These are phyloP conservation scores for Erysiphe neolycopersici DNA, from an alignment of 2,329 filamentous ascomycete species.

Conservation along the genomic window DNA sequence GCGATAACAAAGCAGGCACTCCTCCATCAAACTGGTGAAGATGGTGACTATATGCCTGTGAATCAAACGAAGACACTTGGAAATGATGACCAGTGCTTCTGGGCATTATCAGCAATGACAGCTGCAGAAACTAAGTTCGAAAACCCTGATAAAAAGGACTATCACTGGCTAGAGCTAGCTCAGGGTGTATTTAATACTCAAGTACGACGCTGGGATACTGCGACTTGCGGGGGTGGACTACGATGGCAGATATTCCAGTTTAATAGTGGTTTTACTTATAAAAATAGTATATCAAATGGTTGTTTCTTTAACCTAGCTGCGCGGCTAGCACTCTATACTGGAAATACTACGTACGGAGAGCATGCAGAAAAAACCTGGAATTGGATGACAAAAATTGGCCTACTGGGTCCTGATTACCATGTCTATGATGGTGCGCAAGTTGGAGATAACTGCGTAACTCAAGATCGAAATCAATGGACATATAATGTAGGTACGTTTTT, in stretches of 20 bases:
- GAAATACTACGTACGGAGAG: slow-evolving; percentile 47
- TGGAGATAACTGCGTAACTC: slow-evolving; percentile 26
- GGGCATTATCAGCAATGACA: slow-evolving; percentile 42
- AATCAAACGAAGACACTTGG: slow-evolving; percentile 43
- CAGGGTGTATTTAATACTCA: slow-evolving; percentile 66
- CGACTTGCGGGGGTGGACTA: slow-evolving; percentile 45
- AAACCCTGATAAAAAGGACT: slow-evolving; percentile 26
- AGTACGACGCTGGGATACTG: slow-evolving; percentile 41
- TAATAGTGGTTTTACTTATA: slow-evolving; percentile 63
- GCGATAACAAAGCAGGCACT: slow-evolving; percentile 38
- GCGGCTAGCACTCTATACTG: slow-evolving; percentile 49
- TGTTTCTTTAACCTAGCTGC: slow-evolving; percentile 37
- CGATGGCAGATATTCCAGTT: slow-evolving; percentile 68
- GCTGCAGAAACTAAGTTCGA: slow-evolving; percentile 41
- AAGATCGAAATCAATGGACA: slow-evolving; percentile 37
- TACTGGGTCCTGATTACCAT: slow-evolving; percentile 31
- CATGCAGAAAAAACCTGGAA: slow-evolving; percentile 54
- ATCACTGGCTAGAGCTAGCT: slow-evolving; percentile 44
- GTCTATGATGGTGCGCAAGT: slow-evolving; percentile 36
- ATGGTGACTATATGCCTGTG: slow-evolving; percentile 51
- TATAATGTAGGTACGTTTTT: slow-evolving; percentile 44
- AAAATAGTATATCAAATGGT: slow-evolving; percentile 35
- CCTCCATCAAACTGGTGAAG: slow-evolving; percentile 44
- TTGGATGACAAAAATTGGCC: slow-evolving; percentile 30
- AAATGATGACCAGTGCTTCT: slow-evolving; percentile 54